phyloP scores from a whole-genome alignment of 108 stramenopile genomes.

The Poteriospumella lacustris region DNA sequence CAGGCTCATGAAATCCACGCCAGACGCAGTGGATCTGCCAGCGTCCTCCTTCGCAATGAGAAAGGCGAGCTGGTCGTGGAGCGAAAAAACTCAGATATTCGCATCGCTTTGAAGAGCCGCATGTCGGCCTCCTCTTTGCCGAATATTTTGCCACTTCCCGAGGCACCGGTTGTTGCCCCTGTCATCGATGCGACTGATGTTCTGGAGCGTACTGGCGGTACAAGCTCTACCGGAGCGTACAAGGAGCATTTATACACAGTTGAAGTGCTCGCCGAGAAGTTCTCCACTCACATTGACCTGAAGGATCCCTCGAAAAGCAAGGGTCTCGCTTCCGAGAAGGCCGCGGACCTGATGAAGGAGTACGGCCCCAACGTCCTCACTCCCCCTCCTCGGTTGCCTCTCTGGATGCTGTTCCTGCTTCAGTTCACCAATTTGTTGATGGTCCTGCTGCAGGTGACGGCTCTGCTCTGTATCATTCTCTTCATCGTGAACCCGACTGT shows the following conservation, averaged over 20 bases:
- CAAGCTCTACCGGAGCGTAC: not conserved
- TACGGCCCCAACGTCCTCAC: constrained; percentile 24
- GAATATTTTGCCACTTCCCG: too few species aligned
- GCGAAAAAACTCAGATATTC: too few species aligned
- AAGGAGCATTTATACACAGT: not conserved
- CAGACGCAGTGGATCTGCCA: too few species aligned
- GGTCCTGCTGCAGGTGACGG: constrained; percentile 57
- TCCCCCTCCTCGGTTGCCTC: not conserved
- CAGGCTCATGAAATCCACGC: too few species aligned
- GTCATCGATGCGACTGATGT: too few species aligned
- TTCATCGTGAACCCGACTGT: constrained; percentile 38
- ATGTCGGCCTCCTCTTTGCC: too few species aligned
- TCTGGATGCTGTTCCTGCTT: constrained; percentile 54
- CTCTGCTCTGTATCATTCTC: constrained; percentile 53
- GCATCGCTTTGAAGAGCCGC: too few species aligned
- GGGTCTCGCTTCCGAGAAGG: not conserved
- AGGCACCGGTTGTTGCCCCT: not conserved
- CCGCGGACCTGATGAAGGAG: not conserved
- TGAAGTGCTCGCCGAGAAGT: not conserved
- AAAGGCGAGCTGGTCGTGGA: too few species aligned
- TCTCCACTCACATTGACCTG: not conserved
- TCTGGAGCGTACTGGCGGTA: not conserved
- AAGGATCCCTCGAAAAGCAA: too few species aligned
- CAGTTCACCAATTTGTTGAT: constrained; percentile 55
- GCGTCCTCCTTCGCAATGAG: too few species aligned